Evolutionary conservation across 2,329 filamentous ascomycete genomes (phyloP).

Genomic region (Nigrospora oryzae): DNA sequence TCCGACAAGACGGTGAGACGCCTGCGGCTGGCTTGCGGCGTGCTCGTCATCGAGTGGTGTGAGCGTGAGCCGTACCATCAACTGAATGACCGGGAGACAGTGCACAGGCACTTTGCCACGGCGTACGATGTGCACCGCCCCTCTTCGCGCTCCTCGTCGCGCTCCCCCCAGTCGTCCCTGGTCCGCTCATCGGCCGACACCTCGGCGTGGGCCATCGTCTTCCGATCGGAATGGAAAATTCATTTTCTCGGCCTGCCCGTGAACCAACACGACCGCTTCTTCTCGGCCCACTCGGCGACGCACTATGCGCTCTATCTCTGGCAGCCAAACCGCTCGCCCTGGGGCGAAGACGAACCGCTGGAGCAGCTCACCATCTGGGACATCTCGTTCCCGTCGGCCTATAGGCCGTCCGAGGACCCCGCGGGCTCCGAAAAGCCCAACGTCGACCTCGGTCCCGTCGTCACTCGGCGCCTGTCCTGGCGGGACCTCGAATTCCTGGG

Average conservation of each 20-base stretch:
- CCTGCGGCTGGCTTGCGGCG: constrained; percentile 39
- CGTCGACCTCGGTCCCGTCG: constrained; percentile 25
- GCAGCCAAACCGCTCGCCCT: constrained; percentile 48
- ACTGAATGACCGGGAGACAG: constrained; percentile 39
- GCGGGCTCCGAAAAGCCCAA: constrained; percentile 26
- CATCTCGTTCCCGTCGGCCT: constrained; percentile 38
- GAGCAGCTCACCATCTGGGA: constrained; percentile 54
- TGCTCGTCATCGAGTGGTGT: constrained; percentile 60
- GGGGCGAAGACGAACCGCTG: constrained; percentile 46
- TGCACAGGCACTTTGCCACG: constrained; percentile 51
- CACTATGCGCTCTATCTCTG: constrained; percentile 57
- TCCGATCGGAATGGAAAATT: constrained; percentile 53
- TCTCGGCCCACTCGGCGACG: constrained; percentile 47
- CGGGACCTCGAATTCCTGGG: constrained; percentile 42
- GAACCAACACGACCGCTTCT: constrained; percentile 50
- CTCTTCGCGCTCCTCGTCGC: constrained; percentile 3
- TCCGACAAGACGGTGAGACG: constrained; percentile 42
- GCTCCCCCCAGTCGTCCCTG: constrained; percentile 3
- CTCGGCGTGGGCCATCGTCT: constrained; percentile 32
- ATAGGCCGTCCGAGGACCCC: constrained; percentile 42
- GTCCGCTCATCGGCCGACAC: constrained; percentile 2
- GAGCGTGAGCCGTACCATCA: constrained; percentile 41
- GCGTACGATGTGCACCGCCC: constrained; percentile 39
- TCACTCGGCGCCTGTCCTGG: constrained; percentile 41
- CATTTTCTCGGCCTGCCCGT: constrained; percentile 47